Base-by-base conservation (phyloP, 441 rosid genomes). In the Pelargonium australe region DNA sequence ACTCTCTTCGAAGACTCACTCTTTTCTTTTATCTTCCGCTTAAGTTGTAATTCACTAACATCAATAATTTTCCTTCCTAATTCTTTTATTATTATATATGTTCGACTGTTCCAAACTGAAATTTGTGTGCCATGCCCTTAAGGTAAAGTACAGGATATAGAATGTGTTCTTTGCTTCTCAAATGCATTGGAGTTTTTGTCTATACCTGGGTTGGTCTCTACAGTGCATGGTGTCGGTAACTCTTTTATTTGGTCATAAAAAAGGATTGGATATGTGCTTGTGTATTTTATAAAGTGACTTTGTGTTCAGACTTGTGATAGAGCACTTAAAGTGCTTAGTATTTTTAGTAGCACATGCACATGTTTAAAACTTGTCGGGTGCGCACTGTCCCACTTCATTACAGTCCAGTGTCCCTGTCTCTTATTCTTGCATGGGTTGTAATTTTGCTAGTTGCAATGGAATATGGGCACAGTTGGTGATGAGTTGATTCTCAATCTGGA, bases 311-410 rank as follows among this genome's bases (percentile, higher is more conserved):
- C 17, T 20, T 1, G 31, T 23, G 58, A 37, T 12, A 43, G 7
- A 25, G 71, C 68, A 62, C 34, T 13, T 62, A 55, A 77, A 40
- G 68, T 62, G 61, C 58, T 65, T 71, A 20, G 7, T 45, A 10
- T 69, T 67, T 63, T 67, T 41, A 1, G 28, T 12, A 34, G 55
- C 80, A 72, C 79, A 70, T 77, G 79, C 51, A 20, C 43, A 51
- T 77, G 80, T 69, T 68, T 45, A 65, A 73, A 66, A 44, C 40
- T 1, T 55, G 41, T 34, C 10, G 12, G 73, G 73, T 14, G 19
- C 74, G 68, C 28, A 10, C 65, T 65, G 75, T 40, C 77, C 68
- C 64, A 63, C 73, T 25, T 64, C 66, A 37, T 47, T 70, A 41
- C 60, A 65, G 43, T 61, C 67, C 49, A 5, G 25, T 28, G 23